Base-by-base conservation (phyloP, 768 basidiomycete genomes). In the Podaxis pistillaris region DNA sequence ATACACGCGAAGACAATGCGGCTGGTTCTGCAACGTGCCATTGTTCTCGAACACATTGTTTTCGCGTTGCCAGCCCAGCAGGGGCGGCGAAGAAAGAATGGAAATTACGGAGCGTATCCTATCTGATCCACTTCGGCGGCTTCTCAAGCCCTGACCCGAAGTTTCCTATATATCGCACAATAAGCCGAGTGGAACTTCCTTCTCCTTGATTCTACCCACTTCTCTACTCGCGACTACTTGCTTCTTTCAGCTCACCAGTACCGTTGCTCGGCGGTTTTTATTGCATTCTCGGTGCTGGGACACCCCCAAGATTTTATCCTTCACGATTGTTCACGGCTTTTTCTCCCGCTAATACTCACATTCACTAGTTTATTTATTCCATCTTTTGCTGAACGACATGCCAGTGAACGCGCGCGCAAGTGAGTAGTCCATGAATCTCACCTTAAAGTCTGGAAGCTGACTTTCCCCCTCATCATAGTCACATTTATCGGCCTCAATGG, bases 401-500 rank as follows among this genome's bases (percentile, higher is more conserved):
- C 51, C 38, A 33, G 19, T 62, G 33, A 62, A 56, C 24, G 26
- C 33, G 2, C 54, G 54, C 24, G 46, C 54, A 56, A 26, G 61
- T 62, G 33, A 62, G 61, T 26, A 17, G 2, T 28, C 0, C 15
- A 40, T 22, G 13, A 24, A 36, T 15, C 17, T 6, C 2, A 6
- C 1, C 19, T 19, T 22, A 5, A 30, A 26, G 19, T 12, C 19
- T 24, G 7, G 19, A n/a, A 28, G 37, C 44, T 47, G 19, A 46
- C 40, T 1, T 55, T 13, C 36, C 17, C 47, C 30, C 58, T 9
- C 62, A 9, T 0, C 33, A 33, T 33, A 82, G 82, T 78, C 54
- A 64, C 72, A 55, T 94, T 94, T 75, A 81, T 90, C 70, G 86
- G 84, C 66, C 86, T 96, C 72, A 96, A 96, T 71, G 81, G 77